Base-by-base conservation (phyloP, 2,329 filamentous ascomycete genomes). In the Penicillium decumbens region DNA sequence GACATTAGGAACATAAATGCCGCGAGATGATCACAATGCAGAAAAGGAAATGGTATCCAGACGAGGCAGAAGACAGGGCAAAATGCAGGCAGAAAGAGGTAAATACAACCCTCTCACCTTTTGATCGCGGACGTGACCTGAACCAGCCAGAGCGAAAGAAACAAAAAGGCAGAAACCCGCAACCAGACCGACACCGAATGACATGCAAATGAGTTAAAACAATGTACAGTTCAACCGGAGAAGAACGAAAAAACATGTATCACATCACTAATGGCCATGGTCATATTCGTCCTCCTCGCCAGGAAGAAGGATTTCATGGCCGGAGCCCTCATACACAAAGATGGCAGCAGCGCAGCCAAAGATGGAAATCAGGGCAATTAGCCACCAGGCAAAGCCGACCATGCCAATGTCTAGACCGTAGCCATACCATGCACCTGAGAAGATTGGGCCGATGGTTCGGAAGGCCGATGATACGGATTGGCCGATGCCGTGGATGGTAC, bases 271-370 rank as follows among this genome's bases (percentile, higher is more conserved):
- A 44, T 53, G 51, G 45, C 48, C 50, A 41, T 49, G 52, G 29
- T 57, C 57, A 18, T 49, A 58, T 12, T 70, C 64, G 7, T 70
- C 66, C 45, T 70, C 66, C 49, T 72, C 69, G 6, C 66, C 69
- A 12, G 68, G 65, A 48, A 72, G 68, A 24, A 66, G 29, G 44
- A 71, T 78, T 66, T 85, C 82, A 69, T 85, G 82, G 1, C 82
- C 82, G 39, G 73, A 80, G 1, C 84, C 84, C 61, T 87, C 83
- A 44, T 82, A 77, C 13, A 87, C 81, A 58, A 80, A 78, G 54
- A 82, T 75, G 6, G 80, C 80, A 3, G 81, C 78, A 0, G 77
- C 65, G 53, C 80, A 84, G 0, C 82, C 82, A 28, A 81, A 61
- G 1, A 78, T 72, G 1, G 80, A 79, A 3, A 84, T 72, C 8